A percentile compares a stretch with the other conserved stretches of the same genome.
Evolutionary conservation across 768 basidiomycete species (phyloP).

Genomic region (Royoungia palumana): DNA sequence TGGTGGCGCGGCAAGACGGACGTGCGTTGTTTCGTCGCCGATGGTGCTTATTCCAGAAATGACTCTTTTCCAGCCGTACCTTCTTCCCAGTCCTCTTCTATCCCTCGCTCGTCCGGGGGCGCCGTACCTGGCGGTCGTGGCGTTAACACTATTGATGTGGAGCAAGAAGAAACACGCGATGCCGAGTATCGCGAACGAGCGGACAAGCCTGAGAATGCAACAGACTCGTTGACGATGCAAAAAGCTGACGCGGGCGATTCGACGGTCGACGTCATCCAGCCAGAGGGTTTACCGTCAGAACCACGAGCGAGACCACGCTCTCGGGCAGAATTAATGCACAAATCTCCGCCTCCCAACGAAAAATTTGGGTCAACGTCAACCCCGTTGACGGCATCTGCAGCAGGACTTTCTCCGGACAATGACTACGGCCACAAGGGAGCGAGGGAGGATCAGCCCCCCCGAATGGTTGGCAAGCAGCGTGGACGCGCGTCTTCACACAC

Average conservation of each 20-base stretch:
- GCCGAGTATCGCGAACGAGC: slow-evolving; percentile 6
- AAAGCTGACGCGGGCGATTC: background rate
- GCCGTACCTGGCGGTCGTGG: slow-evolving; percentile 31
- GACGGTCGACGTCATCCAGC: background rate
- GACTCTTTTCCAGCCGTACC: background rate
- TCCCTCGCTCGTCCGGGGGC: slow-evolving; percentile 13
- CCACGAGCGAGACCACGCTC: slow-evolving; percentile 1
- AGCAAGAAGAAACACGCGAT: slow-evolving; percentile 23
- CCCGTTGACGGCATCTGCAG: background rate
- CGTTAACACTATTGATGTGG: slow-evolving; percentile 21
- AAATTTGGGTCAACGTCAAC: background rate
- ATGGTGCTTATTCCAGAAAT: background rate
- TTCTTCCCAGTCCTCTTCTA: slow-evolving; percentile 6
- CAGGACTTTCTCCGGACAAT: slow-evolving; percentile 17
- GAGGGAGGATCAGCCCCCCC: background rate
- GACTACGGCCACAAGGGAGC: slow-evolving; percentile 5
- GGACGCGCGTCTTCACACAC: background rate
- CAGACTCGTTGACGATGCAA: background rate
- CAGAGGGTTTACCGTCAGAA: background rate
- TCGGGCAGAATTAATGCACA: slow-evolving; percentile 8
- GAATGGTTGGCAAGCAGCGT: background rate
- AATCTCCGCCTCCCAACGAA: slow-evolving; percentile 1
- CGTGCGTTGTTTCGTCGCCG: slow-evolving; percentile 4
- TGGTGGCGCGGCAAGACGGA: slow-evolving; percentile 25
- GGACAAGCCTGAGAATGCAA: background rate